Percentiles rank a stretch among this genome's conserved stretches.
Conservation (phyloP, 2,329 filamentous ascomycete genomes). For the Ophiocordyceps camponoti-leonardi region DNA sequence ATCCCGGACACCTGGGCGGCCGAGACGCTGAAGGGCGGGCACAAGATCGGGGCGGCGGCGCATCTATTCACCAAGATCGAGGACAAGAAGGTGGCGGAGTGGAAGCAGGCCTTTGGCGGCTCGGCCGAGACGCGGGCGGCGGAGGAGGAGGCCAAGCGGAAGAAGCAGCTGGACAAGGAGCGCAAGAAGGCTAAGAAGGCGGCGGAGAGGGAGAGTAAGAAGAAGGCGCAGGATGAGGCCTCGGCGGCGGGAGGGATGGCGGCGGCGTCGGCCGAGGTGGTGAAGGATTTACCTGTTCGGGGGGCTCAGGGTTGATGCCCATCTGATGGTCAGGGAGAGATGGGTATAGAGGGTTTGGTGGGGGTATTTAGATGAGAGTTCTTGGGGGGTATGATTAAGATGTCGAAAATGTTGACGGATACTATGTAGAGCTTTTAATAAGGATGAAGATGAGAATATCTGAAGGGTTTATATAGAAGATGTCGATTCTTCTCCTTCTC, state of each 20-base stretch:
- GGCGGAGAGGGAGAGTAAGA: neutral
- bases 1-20: slow-evolving; percentile 45
- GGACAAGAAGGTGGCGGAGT: slow-evolving; percentile 64
- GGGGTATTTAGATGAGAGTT: neutral
- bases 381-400: too few species aligned
- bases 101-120: slow-evolving; percentile 60
- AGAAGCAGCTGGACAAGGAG: slow-evolving; percentile 31
- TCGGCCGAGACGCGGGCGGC: slow-evolving; percentile 27
- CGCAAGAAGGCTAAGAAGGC: slow-evolving; percentile 17
- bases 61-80: slow-evolving; percentile 75
- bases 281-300: slow-evolving; percentile 8
- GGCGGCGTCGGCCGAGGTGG: slow-evolving; percentile 6
- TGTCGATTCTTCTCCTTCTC: too few species aligned
- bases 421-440: too few species aligned
- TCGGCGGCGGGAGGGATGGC: slow-evolving; percentile 5
- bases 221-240: slow-evolving; percentile 6
- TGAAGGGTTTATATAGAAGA: too few species aligned
- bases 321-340: too few species aligned
- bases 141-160: slow-evolving; percentile 31
- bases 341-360: neutral
- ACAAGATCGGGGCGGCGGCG: slow-evolving; percentile 64
- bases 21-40: slow-evolving; percentile 49
- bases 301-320: slow-evolving; percentile 2
- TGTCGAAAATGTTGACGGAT: too few species aligned
- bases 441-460: too few species aligned